Evolutionary conservation across 352 stramenopile genomes (phyloP).

Genomic region (Phytophthora sp.): DNA sequence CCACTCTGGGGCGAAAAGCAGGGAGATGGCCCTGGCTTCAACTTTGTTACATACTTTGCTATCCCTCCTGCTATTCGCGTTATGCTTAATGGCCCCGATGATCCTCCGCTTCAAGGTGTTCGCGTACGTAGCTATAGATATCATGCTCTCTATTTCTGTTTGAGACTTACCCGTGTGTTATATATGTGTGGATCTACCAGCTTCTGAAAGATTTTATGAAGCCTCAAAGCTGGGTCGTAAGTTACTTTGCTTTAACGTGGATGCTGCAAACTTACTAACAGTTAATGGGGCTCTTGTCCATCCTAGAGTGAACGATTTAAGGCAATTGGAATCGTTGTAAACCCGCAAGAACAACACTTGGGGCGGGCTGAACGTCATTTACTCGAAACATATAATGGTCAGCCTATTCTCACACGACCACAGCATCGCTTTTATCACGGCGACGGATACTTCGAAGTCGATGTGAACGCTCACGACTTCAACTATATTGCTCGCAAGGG

Average conservation of each 20-base stretch:
- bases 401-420: constrained; percentile 80
- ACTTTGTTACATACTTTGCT: constrained; percentile 83
- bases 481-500: constrained; percentile 85
- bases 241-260: neutral
- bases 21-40: constrained; percentile 74
- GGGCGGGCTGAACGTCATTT: constrained; percentile 76
- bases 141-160: no score
- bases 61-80: constrained; percentile 63
- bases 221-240: constrained; percentile 39
- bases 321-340: constrained; percentile 82
- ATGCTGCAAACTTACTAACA: no score
- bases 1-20: constrained; percentile 83
- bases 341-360: constrained; percentile 72
- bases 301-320: constrained; percentile 82
- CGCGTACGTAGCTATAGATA: constrained; percentile 46
- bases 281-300: no score
- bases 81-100: constrained; percentile 46
- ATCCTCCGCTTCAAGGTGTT: constrained; percentile 56
- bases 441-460: constrained; percentile 82
- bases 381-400: constrained; percentile 84
- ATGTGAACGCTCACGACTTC: constrained; percentile 85
- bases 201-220: constrained; percentile 49
- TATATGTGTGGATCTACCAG: constrained; percentile 10
- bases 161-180: no score
- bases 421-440: constrained; percentile 80